Percentiles rank a stretch among this genome's conserved stretches.
These are phyloP conservation scores for Taphrina pruni DNA, from an alignment of 1,139 yeast genomes.

Conservation along the genomic window DNA sequence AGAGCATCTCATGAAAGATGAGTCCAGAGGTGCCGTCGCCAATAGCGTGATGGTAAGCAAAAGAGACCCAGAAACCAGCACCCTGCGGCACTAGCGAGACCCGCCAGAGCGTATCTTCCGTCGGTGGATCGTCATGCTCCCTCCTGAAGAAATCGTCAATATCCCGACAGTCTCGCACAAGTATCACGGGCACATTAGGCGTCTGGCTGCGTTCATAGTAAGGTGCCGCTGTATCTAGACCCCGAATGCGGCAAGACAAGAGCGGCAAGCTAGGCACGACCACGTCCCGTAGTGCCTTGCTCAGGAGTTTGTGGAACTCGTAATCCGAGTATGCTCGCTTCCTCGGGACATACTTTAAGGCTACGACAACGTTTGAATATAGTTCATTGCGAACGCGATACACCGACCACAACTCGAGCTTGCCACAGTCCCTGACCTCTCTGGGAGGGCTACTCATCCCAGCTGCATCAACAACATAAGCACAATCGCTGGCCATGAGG, in stretches of 20 bases:
- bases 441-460: too few species aligned
- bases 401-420: slow-evolving; percentile 31
- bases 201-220: not conserved
- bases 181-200: slow-evolving; percentile 10
- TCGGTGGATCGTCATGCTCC: slow-evolving; percentile 8
- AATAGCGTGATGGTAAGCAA: slow-evolving; percentile 36
- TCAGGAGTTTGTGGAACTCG: not conserved
- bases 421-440: slow-evolving; percentile 14
- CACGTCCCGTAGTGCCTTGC: slow-evolving; percentile 5
- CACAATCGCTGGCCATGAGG: not conserved
- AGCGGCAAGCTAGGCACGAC: slow-evolving; percentile 17
- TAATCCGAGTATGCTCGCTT: not conserved
- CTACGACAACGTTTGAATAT: slow-evolving; percentile 27
- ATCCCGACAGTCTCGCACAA: not conserved
- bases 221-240: not conserved
- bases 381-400: slow-evolving; percentile 14
- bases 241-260: slow-evolving; percentile 22
- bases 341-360: slow-evolving; percentile 4
- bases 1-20: slow-evolving; percentile 33
- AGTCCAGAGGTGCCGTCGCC: slow-evolving; percentile 40
- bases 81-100: slow-evolving; percentile 14
- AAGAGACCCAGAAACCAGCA: slow-evolving; percentile 18
- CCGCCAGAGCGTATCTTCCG: slow-evolving; percentile 17
- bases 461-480: too few species aligned
- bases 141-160: not conserved